These are phyloP conservation scores for Clathrus columnatus DNA, from an alignment of 768 basidiomycete genomes.

Conservation along the genomic window DNA sequence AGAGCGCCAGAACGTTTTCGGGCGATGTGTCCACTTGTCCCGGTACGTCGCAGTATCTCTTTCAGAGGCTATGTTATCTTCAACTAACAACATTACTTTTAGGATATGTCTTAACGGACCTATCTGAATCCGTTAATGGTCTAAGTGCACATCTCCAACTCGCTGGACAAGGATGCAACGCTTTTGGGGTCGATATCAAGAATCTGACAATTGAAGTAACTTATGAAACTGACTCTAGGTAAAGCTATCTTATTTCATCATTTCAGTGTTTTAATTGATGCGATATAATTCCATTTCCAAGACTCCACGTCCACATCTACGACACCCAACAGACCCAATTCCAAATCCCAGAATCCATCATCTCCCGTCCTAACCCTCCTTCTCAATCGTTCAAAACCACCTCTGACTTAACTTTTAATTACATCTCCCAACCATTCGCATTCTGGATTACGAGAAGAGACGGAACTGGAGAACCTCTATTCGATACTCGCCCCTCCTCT, in stretches of 20 bases:
- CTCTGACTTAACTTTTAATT: conserved; percentile 66
- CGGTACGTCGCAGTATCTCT: background rate
- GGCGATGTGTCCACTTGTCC: conserved; percentile 5
- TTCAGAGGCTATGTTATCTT: background rate
- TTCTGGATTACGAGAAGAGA: conserved; percentile 75
- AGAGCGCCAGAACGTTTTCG: background rate
- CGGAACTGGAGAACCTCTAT: conserved; percentile 47
- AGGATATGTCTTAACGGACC: conserved; percentile 47
- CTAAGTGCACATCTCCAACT: conserved; percentile 47
- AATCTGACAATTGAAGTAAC: conserved; percentile 57
- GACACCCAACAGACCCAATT: conserved; percentile 57
- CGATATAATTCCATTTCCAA: no score
- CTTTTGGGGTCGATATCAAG: conserved; percentile 51
- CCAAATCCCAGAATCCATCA: conserved; percentile 48
- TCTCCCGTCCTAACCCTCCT: conserved; percentile 30
- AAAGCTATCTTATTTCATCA: conserved; percentile 10
- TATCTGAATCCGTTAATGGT: conserved; percentile 38
- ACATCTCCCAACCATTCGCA: conserved; percentile 54
- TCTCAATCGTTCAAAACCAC: conserved; percentile 25
- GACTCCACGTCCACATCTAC: conserved; percentile 60
- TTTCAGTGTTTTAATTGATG: background rate
- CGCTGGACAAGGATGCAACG: conserved; percentile 50
- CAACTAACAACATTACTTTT: background rate
- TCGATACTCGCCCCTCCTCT: conserved; percentile 59
- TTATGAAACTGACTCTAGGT: conserved; percentile 52